A percentile compares a stretch with the other conserved stretches of the same genome.
phyloP scores from a whole-genome alignment of 2,329 filamentous ascomycete species.

The Pyricularia sp. region DNA sequence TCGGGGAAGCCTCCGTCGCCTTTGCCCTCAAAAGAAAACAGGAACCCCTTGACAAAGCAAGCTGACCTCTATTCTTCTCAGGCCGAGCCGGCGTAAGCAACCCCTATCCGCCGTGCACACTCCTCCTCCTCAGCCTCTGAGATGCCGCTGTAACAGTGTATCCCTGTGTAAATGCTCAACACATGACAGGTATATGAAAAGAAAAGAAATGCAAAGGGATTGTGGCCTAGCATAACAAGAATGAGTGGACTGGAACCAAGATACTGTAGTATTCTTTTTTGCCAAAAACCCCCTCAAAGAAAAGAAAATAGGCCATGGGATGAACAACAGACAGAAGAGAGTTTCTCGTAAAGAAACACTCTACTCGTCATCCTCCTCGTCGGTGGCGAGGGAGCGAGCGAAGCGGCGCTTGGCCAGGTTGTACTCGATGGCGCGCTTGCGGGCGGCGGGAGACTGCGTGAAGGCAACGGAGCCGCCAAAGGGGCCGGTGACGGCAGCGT shows the following conservation, averaged over 20 bases:
- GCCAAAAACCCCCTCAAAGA: not conserved
- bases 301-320: not conserved
- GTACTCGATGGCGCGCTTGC: slow-evolving; percentile 54
- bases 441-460: slow-evolving; percentile 47
- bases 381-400: not conserved
- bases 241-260: not conserved
- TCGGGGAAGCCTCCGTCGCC: too few species aligned
- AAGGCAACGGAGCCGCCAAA: slow-evolving; percentile 60
- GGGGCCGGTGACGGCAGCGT: slow-evolving; percentile 51
- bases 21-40: too few species aligned
- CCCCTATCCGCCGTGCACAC: not conserved
- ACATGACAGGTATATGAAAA: not conserved
- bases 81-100: not conserved
- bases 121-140: not conserved
- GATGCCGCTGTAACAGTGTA: not conserved
- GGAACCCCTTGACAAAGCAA: too few species aligned
- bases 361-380: slow-evolving; percentile 1
- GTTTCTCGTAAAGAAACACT: not conserved
- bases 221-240: not conserved
- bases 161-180: not conserved
- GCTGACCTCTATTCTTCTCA: too few species aligned
- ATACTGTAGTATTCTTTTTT: not conserved
- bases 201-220: not conserved
- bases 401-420: slow-evolving; percentile 23
- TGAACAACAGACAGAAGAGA: not conserved